Evolutionary conservation across 345 rosid species (phyloP).

Genomic region (Eucalyptus caleyi): DNA sequence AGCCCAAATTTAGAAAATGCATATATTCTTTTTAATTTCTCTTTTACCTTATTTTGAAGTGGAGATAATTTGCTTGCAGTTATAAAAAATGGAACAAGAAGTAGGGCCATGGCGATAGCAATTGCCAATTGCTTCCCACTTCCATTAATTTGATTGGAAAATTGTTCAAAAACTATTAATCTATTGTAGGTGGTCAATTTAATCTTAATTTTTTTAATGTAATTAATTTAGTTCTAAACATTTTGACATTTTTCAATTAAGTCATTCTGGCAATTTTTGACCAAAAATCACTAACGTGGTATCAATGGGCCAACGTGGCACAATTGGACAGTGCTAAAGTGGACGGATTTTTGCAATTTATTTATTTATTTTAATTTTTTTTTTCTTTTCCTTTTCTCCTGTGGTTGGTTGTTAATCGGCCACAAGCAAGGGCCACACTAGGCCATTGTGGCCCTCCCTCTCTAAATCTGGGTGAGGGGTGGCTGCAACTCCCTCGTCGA

Average conservation of each 20-base stretch:
- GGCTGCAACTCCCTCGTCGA: background rate
- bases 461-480: background rate
- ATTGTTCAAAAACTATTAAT: too few relatives aligned
- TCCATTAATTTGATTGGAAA: background rate
- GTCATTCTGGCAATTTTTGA: too few relatives aligned
- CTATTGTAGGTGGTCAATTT: too few relatives aligned
- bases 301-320: background rate
- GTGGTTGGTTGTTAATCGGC: background rate
- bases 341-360: background rate
- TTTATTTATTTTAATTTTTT: too few relatives aligned
- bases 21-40: background rate
- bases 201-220: too few relatives aligned
- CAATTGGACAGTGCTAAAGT: background rate
- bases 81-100: background rate
- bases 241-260: background rate
- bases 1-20: background rate
- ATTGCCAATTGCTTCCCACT: background rate
- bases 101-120: background rate
- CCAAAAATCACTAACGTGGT: background rate
- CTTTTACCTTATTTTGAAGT: background rate
- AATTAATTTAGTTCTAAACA: too few relatives aligned
- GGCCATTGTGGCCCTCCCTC: background rate
- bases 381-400: background rate
- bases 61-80: background rate
- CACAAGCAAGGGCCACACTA: background rate